Base-by-base conservation (phyloP, 2,329 filamentous ascomycete genomes). In the Rutstroemia sp. region DNA sequence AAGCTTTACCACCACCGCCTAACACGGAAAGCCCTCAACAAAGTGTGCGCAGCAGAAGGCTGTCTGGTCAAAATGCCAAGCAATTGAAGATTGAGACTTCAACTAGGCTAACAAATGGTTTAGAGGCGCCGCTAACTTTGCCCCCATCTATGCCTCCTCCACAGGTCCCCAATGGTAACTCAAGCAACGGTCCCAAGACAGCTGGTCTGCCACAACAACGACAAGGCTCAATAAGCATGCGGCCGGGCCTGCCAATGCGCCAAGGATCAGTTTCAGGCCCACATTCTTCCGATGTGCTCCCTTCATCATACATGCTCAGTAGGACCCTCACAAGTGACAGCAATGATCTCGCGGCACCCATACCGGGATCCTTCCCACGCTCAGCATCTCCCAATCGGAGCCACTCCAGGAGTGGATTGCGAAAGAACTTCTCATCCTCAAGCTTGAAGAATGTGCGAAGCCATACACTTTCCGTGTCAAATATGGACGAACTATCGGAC, bases 51-150 rank as follows among this genome's bases (percentile, higher is more conserved):
- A 89, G 80, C 64, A 81, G 92, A 58, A 82, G 92, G 60, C 74
- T 95, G 34, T 96, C 92, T 3, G 88, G 87, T 7, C 86, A 89
- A 64, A 89, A 89, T 64, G 75, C 81, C 14, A 92, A 88, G 69
- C 88, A 92, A 66, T 76, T 97, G 51, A 95, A 91, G 73, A 96
- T 97, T 56, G 89, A 96, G 70, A 96, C 91, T 3, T 55, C 64
- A n/a, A 48, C 58, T 9, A 65, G 57, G 47, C 42, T 57, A 10
- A 44, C 59, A 17, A 47, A 51, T 25, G 59, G 51, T n/a, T 57
- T 57, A 50, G 39, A 42, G 48, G 57, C 55, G 25, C 61, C 60
- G 21, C 54, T 61, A 19, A 59, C 57, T n/a, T 47, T 63, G 39
- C 64, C 64, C 42, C 61, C 63, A 19, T 62, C 60, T 7, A 67